Percentiles rank a stretch among this genome's conserved stretches.
phyloP scores from a whole-genome alignment of 805 yeast genomes.

The Candida endomychidarum region DNA sequence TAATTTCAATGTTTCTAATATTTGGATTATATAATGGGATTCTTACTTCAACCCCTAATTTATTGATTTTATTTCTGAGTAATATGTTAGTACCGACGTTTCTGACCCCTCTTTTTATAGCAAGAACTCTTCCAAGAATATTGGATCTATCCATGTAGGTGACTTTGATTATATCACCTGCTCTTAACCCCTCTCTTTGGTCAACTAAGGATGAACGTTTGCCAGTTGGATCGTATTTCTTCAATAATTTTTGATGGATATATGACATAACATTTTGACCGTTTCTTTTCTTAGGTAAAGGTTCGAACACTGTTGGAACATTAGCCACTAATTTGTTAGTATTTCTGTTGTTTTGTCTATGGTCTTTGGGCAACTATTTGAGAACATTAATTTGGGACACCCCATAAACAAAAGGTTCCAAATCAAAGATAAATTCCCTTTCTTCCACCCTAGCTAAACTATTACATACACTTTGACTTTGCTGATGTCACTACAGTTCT shows the following conservation, averaged over 20 bases:
- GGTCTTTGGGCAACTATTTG: no score
- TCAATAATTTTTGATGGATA: slow-evolving; percentile 51
- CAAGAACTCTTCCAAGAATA: slow-evolving; percentile 77
- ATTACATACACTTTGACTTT: slow-evolving; percentile 3
- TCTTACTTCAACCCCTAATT: slow-evolving; percentile 82
- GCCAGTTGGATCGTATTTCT: slow-evolving; percentile 70
- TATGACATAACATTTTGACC: slow-evolving; percentile 47
- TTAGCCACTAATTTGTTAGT: slow-evolving; percentile 1
- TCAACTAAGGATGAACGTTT: slow-evolving; percentile 33
- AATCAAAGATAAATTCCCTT: no score
- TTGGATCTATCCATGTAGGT: slow-evolving; percentile 66
- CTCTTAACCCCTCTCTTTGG: slow-evolving; percentile 46
- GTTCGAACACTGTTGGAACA: slow-evolving; percentile 46
- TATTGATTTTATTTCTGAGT: slow-evolving; percentile 77
- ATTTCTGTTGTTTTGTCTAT: no score
- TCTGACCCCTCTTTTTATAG: slow-evolving; percentile 60
- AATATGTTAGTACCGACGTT: slow-evolving; percentile 74
- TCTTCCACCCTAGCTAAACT: no score
- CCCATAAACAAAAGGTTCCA: no score
- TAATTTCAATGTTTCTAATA: slow-evolving; percentile 71
- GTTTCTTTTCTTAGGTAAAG: slow-evolving; percentile 48
- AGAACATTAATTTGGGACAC: no score
- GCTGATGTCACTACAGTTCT: slow-evolving; percentile 6
- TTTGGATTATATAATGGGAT: slow-evolving; percentile 81
- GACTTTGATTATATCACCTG: slow-evolving; percentile 83